phyloP scores from a whole-genome alignment of 2,329 filamentous ascomycete species.

The Aureobasidium melanogenum region DNA sequence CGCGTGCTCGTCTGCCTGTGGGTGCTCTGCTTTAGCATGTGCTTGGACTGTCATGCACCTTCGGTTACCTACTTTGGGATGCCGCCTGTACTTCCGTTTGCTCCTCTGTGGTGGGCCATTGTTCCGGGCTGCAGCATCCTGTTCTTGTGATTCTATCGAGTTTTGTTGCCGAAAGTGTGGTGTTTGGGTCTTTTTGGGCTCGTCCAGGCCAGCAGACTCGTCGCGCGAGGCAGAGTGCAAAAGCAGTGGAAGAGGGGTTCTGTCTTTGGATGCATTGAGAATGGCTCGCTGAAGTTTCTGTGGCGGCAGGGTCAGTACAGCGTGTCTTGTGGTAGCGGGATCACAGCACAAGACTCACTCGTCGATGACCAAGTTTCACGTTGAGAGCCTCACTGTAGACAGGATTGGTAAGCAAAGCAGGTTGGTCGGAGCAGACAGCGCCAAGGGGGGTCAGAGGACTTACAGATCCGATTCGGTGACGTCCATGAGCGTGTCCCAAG shows the following conservation, averaged over 20 bases:
- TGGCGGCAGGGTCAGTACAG: neutral
- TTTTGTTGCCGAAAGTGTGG: conserved; percentile 7
- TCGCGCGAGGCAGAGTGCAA: conserved; percentile 29
- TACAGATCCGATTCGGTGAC: conserved; percentile 78
- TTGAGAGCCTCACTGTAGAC: conserved; percentile 55
- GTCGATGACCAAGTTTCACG: conserved; percentile 72
- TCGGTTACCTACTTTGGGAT: conserved; percentile 55
- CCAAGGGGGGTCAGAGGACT: conserved; percentile 13
- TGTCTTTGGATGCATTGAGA: conserved; percentile 2
- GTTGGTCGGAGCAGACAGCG: neutral
- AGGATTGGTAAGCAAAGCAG: neutral
- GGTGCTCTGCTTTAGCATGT: conserved; percentile 13
- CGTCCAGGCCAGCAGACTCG: conserved; percentile 50
- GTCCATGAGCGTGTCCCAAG: conserved; percentile 74
- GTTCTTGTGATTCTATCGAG: conserved; percentile 18
- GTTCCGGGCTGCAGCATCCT: neutral
- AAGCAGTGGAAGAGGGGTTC: neutral
- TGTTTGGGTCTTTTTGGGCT: conserved; percentile 38
- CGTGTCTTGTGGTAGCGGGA: neutral
- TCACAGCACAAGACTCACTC: conserved; percentile 45
- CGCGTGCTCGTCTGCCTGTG: conserved; percentile 65
- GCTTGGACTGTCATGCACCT: neutral
- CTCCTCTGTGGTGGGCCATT: conserved; percentile 17
- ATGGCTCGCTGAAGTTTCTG: conserved; percentile 80
- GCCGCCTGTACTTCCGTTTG: conserved; percentile 69